Conservation (phyloP, 192 early-diverging fungal species). For the Kappamyces sp. region DNA sequence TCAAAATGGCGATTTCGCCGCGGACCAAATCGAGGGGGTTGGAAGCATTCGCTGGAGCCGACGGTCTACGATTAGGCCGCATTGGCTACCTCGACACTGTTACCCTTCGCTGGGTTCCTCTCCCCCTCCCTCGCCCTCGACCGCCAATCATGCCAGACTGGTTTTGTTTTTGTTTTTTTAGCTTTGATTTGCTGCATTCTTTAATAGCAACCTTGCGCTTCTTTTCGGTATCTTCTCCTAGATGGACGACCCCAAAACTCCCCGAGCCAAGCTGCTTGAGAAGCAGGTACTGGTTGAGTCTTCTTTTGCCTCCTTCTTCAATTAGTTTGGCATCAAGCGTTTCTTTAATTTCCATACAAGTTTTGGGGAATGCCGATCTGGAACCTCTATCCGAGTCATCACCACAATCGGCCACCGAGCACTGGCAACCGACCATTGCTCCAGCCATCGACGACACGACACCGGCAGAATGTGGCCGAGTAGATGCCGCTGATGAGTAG, state of each 20-base stretch:
- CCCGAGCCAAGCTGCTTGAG: constrained; percentile 76
- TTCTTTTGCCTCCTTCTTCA: constrained; percentile 66
- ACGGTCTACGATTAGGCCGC: constrained; percentile 43
- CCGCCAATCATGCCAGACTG: constrained; percentile 42
- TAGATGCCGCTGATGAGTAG: too few species aligned
- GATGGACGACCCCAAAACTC: constrained; percentile 82
- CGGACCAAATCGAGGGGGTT: constrained; percentile 85
- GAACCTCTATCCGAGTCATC: too few species aligned
- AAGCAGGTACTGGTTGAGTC: constrained; percentile 80
- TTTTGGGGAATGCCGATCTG: too few species aligned
- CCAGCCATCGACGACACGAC: too few species aligned
- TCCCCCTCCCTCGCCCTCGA: constrained; percentile 31
- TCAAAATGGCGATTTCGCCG: constrained; percentile 86
- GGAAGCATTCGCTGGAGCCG: constrained; percentile 9
- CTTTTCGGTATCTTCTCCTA: constrained; percentile 54
- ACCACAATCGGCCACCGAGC: too few species aligned
- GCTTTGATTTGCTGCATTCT: constrained; percentile 83
- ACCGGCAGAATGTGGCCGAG: too few species aligned
- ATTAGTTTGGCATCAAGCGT: constrained; percentile 60
- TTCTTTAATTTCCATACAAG: constrained; percentile 28
- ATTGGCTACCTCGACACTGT: constrained; percentile 48
- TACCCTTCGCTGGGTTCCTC: constrained; percentile 28
- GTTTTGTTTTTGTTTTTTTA: constrained; percentile 59
- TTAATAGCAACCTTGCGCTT: constrained; percentile 76
- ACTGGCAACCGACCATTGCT: too few species aligned